Evolutionary conservation across 768 basidiomycete genomes (phyloP).

Genomic region (Tylopilus rubrobrunneus): DNA sequence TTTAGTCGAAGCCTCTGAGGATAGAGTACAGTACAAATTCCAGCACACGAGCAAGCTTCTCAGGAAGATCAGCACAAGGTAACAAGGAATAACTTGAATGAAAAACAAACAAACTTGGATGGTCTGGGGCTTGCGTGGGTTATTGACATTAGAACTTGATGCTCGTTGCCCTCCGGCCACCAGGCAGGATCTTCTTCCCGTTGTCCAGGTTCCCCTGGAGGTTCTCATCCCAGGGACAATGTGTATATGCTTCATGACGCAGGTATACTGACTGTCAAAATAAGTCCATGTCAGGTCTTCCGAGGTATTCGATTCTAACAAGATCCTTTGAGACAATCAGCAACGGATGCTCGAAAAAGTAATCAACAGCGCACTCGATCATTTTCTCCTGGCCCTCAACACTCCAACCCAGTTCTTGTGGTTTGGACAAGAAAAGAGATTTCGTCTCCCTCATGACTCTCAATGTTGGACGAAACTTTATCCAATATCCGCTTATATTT

Average conservation of each 20-base stretch:
- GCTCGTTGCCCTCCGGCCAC: no score
- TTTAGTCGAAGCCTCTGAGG: no score
- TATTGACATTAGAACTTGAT: no score
- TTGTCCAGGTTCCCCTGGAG: no score
- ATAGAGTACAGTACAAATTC: no score
- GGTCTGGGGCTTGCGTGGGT: no score
- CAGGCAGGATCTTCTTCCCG: no score
- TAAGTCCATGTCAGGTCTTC: conserved; percentile 96
- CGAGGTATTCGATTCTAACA: conserved; percentile 78
- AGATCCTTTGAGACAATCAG: conserved; percentile 51
- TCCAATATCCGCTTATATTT: conserved; percentile 93
- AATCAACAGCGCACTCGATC: conserved; percentile 65
- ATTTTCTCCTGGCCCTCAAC: conserved; percentile 97
- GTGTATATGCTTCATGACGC: conserved; percentile 79
- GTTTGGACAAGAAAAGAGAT: conserved; percentile 64
- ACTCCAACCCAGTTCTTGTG: conserved; percentile 74
- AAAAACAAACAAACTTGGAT: no score
- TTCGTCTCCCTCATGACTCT: conserved; percentile 95
- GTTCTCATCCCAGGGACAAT: no score
- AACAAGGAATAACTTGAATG: no score
- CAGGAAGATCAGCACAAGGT: no score
- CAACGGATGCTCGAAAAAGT: neutral
- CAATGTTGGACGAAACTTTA: conserved; percentile 93
- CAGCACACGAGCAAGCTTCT: no score
- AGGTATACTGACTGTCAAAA: conserved; percentile 88